Evolutionary conservation across 495 filamentous ascomycete species (phyloP).

Genomic region (Aspergillus diversus): DNA sequence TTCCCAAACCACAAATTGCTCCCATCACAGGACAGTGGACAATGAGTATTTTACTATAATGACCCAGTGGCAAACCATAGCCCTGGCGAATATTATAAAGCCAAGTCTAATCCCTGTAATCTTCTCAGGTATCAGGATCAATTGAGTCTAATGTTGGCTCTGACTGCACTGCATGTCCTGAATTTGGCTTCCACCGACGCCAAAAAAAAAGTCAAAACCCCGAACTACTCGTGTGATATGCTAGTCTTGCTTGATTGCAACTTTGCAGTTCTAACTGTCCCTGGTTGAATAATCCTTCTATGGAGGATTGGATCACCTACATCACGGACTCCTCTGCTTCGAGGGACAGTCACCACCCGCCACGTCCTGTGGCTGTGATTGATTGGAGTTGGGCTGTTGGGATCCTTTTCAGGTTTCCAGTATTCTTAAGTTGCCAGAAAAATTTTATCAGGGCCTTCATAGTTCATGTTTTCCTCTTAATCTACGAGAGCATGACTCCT

Average conservation of each 20-base stretch:
- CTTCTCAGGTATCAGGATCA: too few relatives aligned
- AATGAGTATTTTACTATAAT: too few relatives aligned
- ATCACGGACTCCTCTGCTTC: conserved; percentile 20
- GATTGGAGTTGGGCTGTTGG: conserved; percentile 52
- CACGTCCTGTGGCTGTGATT: conserved; percentile 52
- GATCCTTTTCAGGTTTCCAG: conserved; percentile 19
- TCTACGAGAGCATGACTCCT: conserved; percentile 57
- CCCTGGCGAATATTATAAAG: not conserved
- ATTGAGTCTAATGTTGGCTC: conserved; percentile 1
- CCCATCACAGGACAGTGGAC: too few relatives aligned
- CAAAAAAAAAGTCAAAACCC: not conserved
- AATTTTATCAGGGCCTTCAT: conserved; percentile 53
- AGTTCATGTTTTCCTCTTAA: conserved; percentile 51
- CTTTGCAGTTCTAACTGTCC: conserved; percentile 47
- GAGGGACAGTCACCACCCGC: conserved; percentile 49
- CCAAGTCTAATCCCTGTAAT: too few relatives aligned
- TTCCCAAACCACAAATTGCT: too few relatives aligned
- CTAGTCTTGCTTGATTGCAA: conserved; percentile 29
- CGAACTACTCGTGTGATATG: not conserved
- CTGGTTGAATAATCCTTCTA: conserved; percentile 25
- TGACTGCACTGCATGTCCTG: not conserved
- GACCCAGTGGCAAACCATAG: too few relatives aligned
- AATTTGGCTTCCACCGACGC: not conserved
- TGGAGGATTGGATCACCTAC: conserved; percentile 11
- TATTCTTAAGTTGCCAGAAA: conserved; percentile 43